A percentile compares a stretch with the other conserved stretches of the same genome.
Evolutionary conservation across 2,329 filamentous ascomycete genomes (phyloP).

Genomic region (Colletotrichum sp.): DNA sequence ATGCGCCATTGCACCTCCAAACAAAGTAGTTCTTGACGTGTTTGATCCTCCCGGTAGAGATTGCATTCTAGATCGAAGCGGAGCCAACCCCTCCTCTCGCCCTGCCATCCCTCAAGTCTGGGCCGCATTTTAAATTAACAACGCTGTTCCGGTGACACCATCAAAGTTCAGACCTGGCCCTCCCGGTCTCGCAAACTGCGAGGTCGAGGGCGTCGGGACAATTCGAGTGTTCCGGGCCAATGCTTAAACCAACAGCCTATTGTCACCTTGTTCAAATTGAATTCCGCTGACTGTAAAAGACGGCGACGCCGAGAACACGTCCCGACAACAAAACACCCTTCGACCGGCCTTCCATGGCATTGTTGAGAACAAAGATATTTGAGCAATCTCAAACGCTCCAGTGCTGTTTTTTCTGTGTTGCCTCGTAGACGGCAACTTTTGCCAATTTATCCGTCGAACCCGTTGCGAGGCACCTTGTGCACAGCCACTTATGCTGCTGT

Average conservation of each 20-base stretch:
- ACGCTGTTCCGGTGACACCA: neutral
- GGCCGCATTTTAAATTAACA: constrained; percentile 4
- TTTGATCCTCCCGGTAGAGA: constrained; percentile 10
- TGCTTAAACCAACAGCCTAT: neutral
- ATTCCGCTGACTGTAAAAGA: neutral
- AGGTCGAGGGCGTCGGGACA: neutral
- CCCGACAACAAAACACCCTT: neutral
- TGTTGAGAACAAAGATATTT: neutral
- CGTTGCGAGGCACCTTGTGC: neutral
- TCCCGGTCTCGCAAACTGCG: neutral
- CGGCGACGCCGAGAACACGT: neutral
- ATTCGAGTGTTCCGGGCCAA: neutral
- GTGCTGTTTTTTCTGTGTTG: neutral
- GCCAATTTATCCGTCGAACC: neutral
- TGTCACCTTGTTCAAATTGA: neutral
- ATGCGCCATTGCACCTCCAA: neutral
- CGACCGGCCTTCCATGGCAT: neutral
- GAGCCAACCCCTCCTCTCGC: neutral
- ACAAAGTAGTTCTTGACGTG: neutral
- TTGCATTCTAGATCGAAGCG: neutral
- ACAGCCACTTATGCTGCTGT: neutral
- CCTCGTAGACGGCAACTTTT: neutral
- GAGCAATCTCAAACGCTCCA: neutral
- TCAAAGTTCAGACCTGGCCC: neutral
- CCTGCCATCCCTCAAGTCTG: neutral